Conservation (phyloP, 164 flowering plant species). For the Saururus chinensis region DNA sequence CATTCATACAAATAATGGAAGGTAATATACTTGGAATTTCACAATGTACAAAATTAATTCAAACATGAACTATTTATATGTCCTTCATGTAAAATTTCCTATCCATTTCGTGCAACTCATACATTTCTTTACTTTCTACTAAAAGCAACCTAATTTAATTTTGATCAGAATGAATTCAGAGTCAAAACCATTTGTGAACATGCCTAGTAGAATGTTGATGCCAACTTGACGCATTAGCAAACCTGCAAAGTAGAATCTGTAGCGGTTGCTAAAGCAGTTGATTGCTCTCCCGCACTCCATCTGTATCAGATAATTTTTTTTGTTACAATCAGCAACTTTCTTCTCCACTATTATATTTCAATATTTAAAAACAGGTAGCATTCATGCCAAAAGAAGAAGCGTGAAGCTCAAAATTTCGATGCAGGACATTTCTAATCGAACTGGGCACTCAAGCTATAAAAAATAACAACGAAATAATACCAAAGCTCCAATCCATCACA, state of each 20-base stretch:
- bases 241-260: conserved; percentile 67
- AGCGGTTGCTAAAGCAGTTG: conserved; percentile 81
- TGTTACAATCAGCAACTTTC: background rate
- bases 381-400: no score
- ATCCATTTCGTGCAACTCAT: background rate
- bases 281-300: conserved; percentile 95
- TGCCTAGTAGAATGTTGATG: no score
- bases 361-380: no score
- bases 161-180: background rate
- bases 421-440: background rate
- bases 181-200: no score
- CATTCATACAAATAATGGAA: background rate
- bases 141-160: no score
- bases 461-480: background rate
- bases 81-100: background rate
- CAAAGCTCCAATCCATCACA: background rate
- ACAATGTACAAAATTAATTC: background rate
- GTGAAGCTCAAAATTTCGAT: no score
- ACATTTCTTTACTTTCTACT: no score
- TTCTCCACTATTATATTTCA: no score
- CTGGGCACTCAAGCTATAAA: background rate
- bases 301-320: conserved; percentile 23
- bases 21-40: background rate
- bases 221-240: no score
- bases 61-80: background rate